Percentiles rank a stretch among this genome's conserved stretches.
These are phyloP conservation scores for Ensete ventricosum DNA, from an alignment of 176 grass and related monocot genomes.

Conservation along the genomic window DNA sequence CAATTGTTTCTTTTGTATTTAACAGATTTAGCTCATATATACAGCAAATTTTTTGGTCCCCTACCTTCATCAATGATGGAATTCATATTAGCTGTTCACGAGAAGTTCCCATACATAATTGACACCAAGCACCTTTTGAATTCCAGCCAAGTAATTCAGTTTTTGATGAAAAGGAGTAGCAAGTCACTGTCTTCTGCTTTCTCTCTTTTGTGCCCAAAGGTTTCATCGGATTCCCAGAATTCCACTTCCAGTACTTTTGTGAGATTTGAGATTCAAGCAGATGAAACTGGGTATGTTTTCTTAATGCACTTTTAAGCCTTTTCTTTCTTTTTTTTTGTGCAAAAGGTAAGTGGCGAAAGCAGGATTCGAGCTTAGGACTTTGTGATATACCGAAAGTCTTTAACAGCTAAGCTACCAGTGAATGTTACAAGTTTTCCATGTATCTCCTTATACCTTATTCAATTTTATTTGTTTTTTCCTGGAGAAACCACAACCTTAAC, in stretches of 20 bases:
- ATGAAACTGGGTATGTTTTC: conserved; percentile 53
- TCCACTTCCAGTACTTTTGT: conserved; percentile 26
- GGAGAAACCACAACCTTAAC: not conserved
- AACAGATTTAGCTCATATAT: conserved; percentile 83
- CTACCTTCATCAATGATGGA: conserved; percentile 73
- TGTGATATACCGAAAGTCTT: too few relatives aligned
- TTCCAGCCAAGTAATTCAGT: conserved; percentile 34
- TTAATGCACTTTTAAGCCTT: conserved; percentile 13
- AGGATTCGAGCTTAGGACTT: too few relatives aligned
- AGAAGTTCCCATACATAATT: conserved; percentile 55
- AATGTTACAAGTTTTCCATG: too few relatives aligned
- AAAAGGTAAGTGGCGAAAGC: too few relatives aligned
- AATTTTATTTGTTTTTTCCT: not conserved
- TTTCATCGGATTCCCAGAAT: conserved; percentile 27
- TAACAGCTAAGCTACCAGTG: too few relatives aligned
- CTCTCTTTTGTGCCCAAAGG: conserved; percentile 52
- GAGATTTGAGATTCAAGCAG: conserved; percentile 57
- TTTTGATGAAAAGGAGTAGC: conserved; percentile 64
- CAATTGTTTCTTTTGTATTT: conserved; percentile 23
- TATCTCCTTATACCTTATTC: not conserved
- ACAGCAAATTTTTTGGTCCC: conserved; percentile 77
- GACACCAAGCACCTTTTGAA: conserved; percentile 88
- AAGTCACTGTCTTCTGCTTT: conserved; percentile 91
- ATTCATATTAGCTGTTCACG: conserved; percentile 53
- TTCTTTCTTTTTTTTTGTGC: too few relatives aligned